Conservation (phyloP, 2,329 filamentous ascomycete genomes). For the Cryphonectria carpinicola region DNA sequence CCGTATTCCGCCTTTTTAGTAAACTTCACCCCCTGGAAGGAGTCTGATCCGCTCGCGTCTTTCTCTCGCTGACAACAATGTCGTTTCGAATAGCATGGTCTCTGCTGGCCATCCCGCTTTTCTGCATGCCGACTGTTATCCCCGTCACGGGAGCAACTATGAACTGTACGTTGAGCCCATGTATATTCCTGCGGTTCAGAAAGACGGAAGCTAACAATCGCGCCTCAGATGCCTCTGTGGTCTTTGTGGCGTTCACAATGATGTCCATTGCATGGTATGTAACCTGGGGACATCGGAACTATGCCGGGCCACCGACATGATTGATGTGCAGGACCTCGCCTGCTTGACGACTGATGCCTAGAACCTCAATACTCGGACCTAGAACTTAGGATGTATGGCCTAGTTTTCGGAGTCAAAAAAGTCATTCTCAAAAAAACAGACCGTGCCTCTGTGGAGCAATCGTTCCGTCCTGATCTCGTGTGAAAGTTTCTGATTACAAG, state of each 20-base stretch:
- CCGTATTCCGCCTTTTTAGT: not conserved
- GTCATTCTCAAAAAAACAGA: not conserved
- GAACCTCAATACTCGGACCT: not conserved
- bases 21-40: no score
- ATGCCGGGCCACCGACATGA: constrained; percentile 59
- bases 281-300: constrained; percentile 71
- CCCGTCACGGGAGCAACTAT: constrained; percentile 62
- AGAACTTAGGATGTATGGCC: not conserved
- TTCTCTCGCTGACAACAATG: constrained; percentile 35
- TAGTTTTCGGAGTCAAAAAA: not conserved
- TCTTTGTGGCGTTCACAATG: constrained; percentile 68
- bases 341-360: not conserved
- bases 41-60: not conserved
- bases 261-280: constrained; percentile 70
- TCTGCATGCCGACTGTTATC: constrained; percentile 72
- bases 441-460: not conserved
- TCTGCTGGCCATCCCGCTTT: constrained; percentile 69
- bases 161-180: constrained; percentile 54
- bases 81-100: constrained; percentile 59
- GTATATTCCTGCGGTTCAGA: not conserved
- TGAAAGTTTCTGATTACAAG: not conserved
- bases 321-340: not conserved
- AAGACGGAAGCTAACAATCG: not conserved
- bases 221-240: constrained; percentile 62
- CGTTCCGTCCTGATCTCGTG: not conserved